Evolutionary conservation across 2,329 filamentous ascomycete species (phyloP).

Genomic region (Aspergillus sp.): DNA sequence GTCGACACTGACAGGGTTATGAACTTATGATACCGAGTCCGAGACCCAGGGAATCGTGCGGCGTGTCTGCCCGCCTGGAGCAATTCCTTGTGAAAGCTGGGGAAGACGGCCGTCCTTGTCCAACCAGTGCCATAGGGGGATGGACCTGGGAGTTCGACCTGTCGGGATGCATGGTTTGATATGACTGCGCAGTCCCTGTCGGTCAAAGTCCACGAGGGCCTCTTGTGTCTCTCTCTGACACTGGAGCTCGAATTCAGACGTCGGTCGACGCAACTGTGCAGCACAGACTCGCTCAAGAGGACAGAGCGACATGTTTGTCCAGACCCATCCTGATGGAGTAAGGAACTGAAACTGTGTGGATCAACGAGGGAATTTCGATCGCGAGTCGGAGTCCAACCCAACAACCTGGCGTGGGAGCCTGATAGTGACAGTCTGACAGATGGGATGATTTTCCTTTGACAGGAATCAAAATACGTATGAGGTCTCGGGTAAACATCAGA

Average conservation of each 20-base stretch:
- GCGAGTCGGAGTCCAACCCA: not conserved
- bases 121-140: not conserved
- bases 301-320: not conserved
- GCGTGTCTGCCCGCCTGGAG: no score
- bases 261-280: not conserved
- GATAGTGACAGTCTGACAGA: not conserved
- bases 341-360: conserved; percentile 4
- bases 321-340: conserved; percentile 1
- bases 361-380: conserved; percentile 7
- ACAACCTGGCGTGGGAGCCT: not conserved
- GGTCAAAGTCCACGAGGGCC: not conserved
- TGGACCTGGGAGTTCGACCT: not conserved
- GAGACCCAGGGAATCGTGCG: not conserved
- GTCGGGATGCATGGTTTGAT: not conserved
- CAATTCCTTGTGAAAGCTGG: conserved; percentile 4
- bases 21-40: not conserved
- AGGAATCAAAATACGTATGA: no score
- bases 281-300: not conserved
- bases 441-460: not conserved
- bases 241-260: not conserved
- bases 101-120: not conserved
- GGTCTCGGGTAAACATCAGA: not conserved
- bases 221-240: no score
- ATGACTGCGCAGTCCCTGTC: not conserved
- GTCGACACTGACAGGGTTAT: not conserved